A percentile compares a stretch with the other conserved stretches of the same genome.
Evolutionary conservation across 768 basidiomycete species (phyloP).

Genomic region (Hebeloma cylindrosporum): DNA sequence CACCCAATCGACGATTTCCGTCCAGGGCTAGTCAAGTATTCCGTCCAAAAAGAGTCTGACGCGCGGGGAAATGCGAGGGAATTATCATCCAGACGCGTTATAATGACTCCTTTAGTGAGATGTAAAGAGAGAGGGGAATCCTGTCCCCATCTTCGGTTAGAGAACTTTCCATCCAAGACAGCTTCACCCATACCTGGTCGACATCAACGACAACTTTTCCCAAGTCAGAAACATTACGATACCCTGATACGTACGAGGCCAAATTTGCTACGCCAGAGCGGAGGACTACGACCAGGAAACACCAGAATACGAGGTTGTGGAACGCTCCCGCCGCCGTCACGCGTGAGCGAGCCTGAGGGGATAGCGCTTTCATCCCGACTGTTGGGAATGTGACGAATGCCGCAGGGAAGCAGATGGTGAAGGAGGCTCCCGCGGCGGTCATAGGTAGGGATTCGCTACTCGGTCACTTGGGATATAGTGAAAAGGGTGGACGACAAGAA

Average conservation of each 20-base stretch:
- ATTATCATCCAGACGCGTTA: conserved; percentile 68
- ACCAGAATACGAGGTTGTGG: conserved; percentile 69
- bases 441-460: conserved; percentile 68
- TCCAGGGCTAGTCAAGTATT: conserved; percentile 36
- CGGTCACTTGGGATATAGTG: neutral
- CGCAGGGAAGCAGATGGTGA: conserved; percentile 67
- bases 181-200: conserved; percentile 44
- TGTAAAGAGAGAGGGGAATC: conserved; percentile 60
- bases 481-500: neutral
- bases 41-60: conserved; percentile 44
- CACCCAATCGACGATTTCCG: conserved; percentile 47
- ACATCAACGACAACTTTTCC: conserved; percentile 61
- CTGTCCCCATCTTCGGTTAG: conserved; percentile 31
- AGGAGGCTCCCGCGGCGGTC: conserved; percentile 55
- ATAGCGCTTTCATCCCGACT: conserved; percentile 38
- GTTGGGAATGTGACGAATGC: conserved; percentile 69
- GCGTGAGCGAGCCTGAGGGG: conserved; percentile 48
- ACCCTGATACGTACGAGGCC: conserved; percentile 41
- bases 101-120: conserved; percentile 54
- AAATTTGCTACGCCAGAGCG: conserved; percentile 31
- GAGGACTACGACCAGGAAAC: conserved; percentile 41
- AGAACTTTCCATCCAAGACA: neutral
- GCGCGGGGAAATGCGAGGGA: conserved; percentile 33
- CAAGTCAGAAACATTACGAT: conserved; percentile 47
- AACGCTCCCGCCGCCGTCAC: conserved; percentile 75